These are phyloP conservation scores for Stygiomarasmius scandens DNA, from an alignment of 1,284 basidiomycete species.

Conservation along the genomic window DNA sequence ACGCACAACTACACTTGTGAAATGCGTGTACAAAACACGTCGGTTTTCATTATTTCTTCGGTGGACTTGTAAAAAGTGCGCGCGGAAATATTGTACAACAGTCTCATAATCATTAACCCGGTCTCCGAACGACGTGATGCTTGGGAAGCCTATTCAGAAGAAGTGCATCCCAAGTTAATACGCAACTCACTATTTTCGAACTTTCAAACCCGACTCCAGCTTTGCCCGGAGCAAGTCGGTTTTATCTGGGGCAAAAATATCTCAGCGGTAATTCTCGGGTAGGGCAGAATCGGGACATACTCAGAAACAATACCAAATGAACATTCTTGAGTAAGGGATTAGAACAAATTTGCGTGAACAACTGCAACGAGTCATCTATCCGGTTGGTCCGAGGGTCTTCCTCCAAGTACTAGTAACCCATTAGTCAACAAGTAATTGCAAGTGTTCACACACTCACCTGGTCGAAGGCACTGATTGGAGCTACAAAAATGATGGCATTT, in stretches of 20 bases:
- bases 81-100: slow-evolving; percentile 80
- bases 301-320: slow-evolving; percentile 78
- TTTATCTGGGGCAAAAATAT: slow-evolving; percentile 54
- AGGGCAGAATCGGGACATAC: slow-evolving; percentile 42
- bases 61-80: slow-evolving; percentile 82
- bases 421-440: slow-evolving; percentile 9
- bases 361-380: slow-evolving; percentile 81
- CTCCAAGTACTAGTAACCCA: slow-evolving; percentile 44
- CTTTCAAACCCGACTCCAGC: slow-evolving; percentile 62
- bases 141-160: slow-evolving; percentile 28
- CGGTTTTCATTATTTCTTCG: slow-evolving; percentile 76
- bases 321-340: slow-evolving; percentile 76
- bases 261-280: slow-evolving; percentile 12
- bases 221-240: slow-evolving; percentile 75
- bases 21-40: slow-evolving; percentile 76
- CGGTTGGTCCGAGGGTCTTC: slow-evolving; percentile 81
- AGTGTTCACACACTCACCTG: slow-evolving; percentile 61
- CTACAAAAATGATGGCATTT: slow-evolving; percentile 84
- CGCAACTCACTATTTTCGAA: slow-evolving; percentile 73
- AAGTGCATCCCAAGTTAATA: slow-evolving; percentile 7
- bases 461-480: slow-evolving; percentile 85
- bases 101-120: slow-evolving; percentile 78
- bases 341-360: slow-evolving; percentile 83
- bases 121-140: slow-evolving; percentile 81
- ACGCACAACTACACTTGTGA: slow-evolving; percentile 78